A percentile compares a stretch with the other conserved stretches of the same genome.
These are phyloP conservation scores for Xylariales sp. DNA, from an alignment of 2,329 filamentous ascomycete genomes.

Conservation along the genomic window DNA sequence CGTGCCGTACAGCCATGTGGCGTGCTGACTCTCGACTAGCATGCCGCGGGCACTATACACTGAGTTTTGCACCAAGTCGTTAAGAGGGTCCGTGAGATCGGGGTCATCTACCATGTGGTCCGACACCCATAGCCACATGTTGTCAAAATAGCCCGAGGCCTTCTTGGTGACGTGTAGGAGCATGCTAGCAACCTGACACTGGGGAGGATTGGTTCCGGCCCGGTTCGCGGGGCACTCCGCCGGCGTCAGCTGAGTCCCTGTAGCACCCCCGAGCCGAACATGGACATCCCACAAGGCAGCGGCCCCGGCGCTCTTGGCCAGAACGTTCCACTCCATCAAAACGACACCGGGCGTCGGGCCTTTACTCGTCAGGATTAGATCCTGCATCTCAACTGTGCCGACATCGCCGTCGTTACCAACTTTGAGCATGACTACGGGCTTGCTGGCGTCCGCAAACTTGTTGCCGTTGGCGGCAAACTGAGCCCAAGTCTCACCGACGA, in stretches of 20 bases:
- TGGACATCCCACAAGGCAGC: constrained; percentile 81
- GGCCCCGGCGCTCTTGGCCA: constrained; percentile 48
- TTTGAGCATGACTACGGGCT: constrained; percentile 67
- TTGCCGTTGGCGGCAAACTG: constrained; percentile 63
- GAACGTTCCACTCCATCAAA: constrained; percentile 73
- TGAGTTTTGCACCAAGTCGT: constrained; percentile 14
- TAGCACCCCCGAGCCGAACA: constrained; percentile 77
- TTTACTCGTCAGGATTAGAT: constrained; percentile 70
- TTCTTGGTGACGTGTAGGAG: constrained; percentile 56
- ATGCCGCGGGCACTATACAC: constrained; percentile 63
- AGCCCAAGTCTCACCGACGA: constrained; percentile 70
- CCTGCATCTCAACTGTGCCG: constrained; percentile 71
- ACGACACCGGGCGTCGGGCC: constrained; percentile 70
- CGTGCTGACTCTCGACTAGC: constrained; percentile 58
- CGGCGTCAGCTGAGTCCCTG: constrained; percentile 75
- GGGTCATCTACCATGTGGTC: constrained; percentile 65
- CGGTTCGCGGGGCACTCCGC: constrained; percentile 66
- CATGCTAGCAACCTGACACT: constrained; percentile 58
- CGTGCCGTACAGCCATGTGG: constrained; percentile 73
- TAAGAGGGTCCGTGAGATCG: constrained; percentile 38
- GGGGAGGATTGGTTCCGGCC: constrained; percentile 35
- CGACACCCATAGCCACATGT: constrained; percentile 57
- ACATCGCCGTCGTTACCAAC: constrained; percentile 66
- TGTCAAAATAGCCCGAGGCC: constrained; percentile 56
- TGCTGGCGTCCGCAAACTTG: constrained; percentile 61